Percentiles rank a stretch among this genome's conserved stretches.
Evolutionary conservation across 2,329 filamentous ascomycete species (phyloP).

Genomic region (Byssoonygena ceratinophila): DNA sequence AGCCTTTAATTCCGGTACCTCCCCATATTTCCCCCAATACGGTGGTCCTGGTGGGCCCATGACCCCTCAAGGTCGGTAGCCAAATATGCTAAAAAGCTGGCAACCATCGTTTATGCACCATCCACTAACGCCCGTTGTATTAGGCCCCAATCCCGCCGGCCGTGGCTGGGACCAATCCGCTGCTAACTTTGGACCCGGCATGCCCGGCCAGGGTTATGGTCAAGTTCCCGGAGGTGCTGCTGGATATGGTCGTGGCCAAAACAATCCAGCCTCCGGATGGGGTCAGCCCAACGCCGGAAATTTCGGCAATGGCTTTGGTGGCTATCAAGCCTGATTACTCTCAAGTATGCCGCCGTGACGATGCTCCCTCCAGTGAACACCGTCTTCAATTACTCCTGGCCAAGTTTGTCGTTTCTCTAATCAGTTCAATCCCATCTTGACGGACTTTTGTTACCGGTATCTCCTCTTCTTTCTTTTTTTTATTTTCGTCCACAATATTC

Average conservation of each 20-base stretch:
- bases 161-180: conserved; percentile 51
- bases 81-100: conserved; percentile 24
- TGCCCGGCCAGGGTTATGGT: conserved; percentile 45
- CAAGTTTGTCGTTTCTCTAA: conserved; percentile 1
- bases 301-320: conserved; percentile 48
- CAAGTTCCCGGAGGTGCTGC: conserved; percentile 54
- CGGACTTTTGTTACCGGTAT: conserved; percentile 7
- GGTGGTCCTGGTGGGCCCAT: conserved; percentile 57
- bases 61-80: conserved; percentile 46
- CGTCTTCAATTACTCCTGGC: not conserved
- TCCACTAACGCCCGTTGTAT: not conserved
- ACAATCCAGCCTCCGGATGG: conserved; percentile 44
- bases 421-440: not conserved
- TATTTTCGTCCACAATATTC: conserved; percentile 8
- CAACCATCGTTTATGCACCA: conserved; percentile 19
- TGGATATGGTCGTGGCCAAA: conserved; percentile 68
- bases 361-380: not conserved
- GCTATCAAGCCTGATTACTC: conserved; percentile 46
- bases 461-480: conserved; percentile 8
- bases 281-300: conserved; percentile 41
- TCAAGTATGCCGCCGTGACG: not conserved
- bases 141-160: conserved; percentile 48
- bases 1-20: conserved; percentile 60
- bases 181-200: conserved; percentile 33
- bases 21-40: conserved; percentile 87